Conservation (phyloP, 371 early-diverging fungal species). For the Gilbertella persicaria region DNA sequence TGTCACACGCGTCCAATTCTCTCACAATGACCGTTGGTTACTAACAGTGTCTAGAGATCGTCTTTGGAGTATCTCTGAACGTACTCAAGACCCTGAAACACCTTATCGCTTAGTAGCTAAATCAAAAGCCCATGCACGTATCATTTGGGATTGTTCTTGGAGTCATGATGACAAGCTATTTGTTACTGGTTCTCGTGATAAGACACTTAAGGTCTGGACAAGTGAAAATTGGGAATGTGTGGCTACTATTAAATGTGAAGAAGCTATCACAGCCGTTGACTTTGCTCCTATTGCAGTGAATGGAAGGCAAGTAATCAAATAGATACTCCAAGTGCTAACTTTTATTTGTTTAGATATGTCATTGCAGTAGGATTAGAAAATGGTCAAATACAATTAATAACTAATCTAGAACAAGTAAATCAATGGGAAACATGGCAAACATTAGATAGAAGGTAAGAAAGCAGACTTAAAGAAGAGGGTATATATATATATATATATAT, state of each 20-base stretch:
- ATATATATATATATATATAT: neutral
- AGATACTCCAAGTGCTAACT: neutral
- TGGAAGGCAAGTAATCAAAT: slow-evolving; percentile 29
- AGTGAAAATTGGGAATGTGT: slow-evolving; percentile 39
- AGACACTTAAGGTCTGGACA: slow-evolving; percentile 84
- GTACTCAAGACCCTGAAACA: slow-evolving; percentile 38
- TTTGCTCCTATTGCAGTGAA: slow-evolving; percentile 59
- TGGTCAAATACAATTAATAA: slow-evolving; percentile 68
- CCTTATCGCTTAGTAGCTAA: slow-evolving; percentile 62
- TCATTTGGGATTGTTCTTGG: slow-evolving; percentile 94
- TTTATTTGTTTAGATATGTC: slow-evolving; percentile 55
- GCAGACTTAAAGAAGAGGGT: neutral
- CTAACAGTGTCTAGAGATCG: slow-evolving; percentile 91
- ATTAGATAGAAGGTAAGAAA: slow-evolving; percentile 51
- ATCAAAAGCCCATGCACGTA: slow-evolving; percentile 89
- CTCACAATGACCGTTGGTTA: slow-evolving; percentile 70
- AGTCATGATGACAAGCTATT: slow-evolving; percentile 76
- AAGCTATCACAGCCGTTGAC: slow-evolving; percentile 81
- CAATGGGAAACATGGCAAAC: slow-evolving; percentile 46
- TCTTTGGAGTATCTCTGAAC: slow-evolving; percentile 79
- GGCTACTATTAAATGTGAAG: slow-evolving; percentile 68
- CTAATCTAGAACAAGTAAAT: slow-evolving; percentile 24
- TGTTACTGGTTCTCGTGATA: slow-evolving; percentile 93
- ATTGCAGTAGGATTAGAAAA: slow-evolving; percentile 86
- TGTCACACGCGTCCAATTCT: slow-evolving; percentile 82